phyloP scores from a whole-genome alignment of 805 yeast genomes.

The Schwanniomyces occidentalis region DNA sequence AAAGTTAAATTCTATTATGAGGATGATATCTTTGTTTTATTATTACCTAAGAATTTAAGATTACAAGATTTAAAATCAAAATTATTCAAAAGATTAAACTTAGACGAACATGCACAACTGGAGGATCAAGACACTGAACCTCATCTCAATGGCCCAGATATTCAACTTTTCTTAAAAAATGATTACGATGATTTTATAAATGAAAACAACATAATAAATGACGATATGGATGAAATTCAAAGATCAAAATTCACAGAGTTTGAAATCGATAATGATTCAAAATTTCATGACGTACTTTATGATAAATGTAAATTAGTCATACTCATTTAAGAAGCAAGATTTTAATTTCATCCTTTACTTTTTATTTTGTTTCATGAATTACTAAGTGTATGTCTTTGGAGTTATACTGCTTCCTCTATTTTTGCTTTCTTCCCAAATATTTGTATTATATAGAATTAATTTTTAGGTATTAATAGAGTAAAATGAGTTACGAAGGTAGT shows the following conservation, averaged over 20 bases:
- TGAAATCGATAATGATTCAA: conserved; percentile 40
- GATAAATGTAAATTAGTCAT: conserved; percentile 47
- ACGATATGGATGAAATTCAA: conserved; percentile 27
- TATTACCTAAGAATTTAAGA: conserved; percentile 50
- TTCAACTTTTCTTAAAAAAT: conserved; percentile 39
- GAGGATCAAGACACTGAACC: conserved; percentile 10
- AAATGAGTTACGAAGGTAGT: too few relatives aligned
- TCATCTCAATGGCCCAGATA: conserved; percentile 16
- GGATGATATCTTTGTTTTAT: conserved; percentile 78
- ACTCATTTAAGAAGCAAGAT: conserved; percentile 12
- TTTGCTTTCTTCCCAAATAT: too few relatives aligned
- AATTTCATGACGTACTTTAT: conserved; percentile 39
- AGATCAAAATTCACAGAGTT: conserved; percentile 27
- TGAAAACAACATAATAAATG: conserved; percentile 27
- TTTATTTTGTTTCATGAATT: too few relatives aligned
- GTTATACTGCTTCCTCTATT: too few relatives aligned
- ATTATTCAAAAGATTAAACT: conserved; percentile 47
- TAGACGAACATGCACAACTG: conserved; percentile 25
- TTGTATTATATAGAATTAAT: too few relatives aligned
- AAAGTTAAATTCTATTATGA: conserved; percentile 77
- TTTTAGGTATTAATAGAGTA: too few relatives aligned
- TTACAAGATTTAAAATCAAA: conserved; percentile 51
- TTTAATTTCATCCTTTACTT: too few relatives aligned
- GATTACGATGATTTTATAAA: conserved; percentile 42
- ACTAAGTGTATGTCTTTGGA: too few relatives aligned